Evolutionary conservation across 2,329 filamentous ascomycete genomes (phyloP).

Genomic region (Diplodia mutila): DNA sequence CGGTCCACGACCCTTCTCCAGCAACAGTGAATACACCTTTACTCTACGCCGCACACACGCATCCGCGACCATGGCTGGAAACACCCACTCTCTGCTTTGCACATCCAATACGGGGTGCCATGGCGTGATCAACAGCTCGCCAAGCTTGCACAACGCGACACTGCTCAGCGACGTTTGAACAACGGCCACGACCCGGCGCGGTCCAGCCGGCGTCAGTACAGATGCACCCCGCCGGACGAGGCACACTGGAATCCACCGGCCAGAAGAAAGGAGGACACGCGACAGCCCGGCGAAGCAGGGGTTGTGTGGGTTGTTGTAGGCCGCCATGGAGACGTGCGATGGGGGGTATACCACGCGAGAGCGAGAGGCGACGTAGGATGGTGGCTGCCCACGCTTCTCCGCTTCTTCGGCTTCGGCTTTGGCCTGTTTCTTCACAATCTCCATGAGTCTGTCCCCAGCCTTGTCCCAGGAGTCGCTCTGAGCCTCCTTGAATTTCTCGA

Average conservation of each 20-base stretch:
- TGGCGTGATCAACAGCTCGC: constrained; percentile 57
- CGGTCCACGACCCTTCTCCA: constrained; percentile 51
- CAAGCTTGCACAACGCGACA: constrained; percentile 52
- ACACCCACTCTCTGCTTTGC: constrained; percentile 48
- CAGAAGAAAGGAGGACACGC: constrained; percentile 51
- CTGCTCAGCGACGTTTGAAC: constrained; percentile 53
- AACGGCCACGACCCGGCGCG: constrained; percentile 55
- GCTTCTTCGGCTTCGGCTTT: constrained; percentile 32
- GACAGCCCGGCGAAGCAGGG: constrained; percentile 61
- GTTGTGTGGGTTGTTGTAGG: constrained; percentile 48
- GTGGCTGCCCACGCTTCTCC: neutral
- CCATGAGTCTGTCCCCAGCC: neutral
- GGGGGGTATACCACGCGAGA: neutral
- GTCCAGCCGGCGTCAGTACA: constrained; percentile 52
- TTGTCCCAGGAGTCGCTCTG: constrained; percentile 1
- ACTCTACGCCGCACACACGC: constrained; percentile 51
- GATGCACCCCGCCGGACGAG: constrained; percentile 51
- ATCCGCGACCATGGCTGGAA: constrained; percentile 49
- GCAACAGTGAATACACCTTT: constrained; percentile 60
- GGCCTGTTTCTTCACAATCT: neutral
- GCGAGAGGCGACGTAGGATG: neutral
- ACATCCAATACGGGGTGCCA: constrained; percentile 61
- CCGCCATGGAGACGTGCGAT: constrained; percentile 43
- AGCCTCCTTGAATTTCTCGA: constrained; percentile 48
- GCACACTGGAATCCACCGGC: constrained; percentile 47